Conservation (phyloP, 2,329 filamentous ascomycete genomes). For the Colletotrichum coccodes region DNA sequence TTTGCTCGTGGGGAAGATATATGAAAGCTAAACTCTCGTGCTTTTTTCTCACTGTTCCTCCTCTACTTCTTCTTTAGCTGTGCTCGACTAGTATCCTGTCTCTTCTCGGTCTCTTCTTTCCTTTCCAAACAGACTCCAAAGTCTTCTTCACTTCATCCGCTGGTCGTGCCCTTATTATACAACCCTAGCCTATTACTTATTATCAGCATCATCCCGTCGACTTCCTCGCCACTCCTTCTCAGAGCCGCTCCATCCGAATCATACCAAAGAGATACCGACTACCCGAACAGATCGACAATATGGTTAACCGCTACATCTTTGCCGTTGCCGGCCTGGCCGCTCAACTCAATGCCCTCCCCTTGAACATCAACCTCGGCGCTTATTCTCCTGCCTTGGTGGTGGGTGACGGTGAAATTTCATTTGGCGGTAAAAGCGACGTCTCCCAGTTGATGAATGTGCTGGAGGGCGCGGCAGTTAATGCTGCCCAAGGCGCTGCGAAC, state of each 20-base stretch:
- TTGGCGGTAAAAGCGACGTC: slow-evolving; percentile 56
- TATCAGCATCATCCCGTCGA: background rate
- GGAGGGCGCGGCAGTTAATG: slow-evolving; percentile 56
- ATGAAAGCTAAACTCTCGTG: slow-evolving; percentile 28
- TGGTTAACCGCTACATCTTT: slow-evolving; percentile 40
- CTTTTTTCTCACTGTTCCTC: background rate
- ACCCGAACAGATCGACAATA: slow-evolving; percentile 21
- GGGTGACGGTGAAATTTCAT: slow-evolving; percentile 57
- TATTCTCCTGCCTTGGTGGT: slow-evolving; percentile 48
- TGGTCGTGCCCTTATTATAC: slow-evolving; percentile 29
- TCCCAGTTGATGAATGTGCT: slow-evolving; percentile 55
- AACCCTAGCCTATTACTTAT: slow-evolving; percentile 27
- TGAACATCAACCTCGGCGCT: slow-evolving; percentile 48
- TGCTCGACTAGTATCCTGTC: slow-evolving; percentile 31
- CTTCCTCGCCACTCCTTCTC: background rate
- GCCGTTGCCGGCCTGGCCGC: slow-evolving; percentile 41
- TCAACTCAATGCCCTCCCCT: slow-evolving; percentile 41
- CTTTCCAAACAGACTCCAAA: background rate
- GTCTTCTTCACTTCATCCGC: slow-evolving; percentile 26
- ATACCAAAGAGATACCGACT: slow-evolving; percentile 13
- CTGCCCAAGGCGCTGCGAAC: slow-evolving; percentile 42
- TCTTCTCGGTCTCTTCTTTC: slow-evolving; percentile 14
- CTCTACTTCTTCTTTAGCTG: slow-evolving; percentile 24
- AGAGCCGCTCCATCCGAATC: slow-evolving; percentile 18
- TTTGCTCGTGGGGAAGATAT: slow-evolving; percentile 30